A percentile compares a stretch with the other conserved stretches of the same genome.
phyloP scores from a whole-genome alignment of 306 rosid species.

The Macrotyloma uniflorum region DNA sequence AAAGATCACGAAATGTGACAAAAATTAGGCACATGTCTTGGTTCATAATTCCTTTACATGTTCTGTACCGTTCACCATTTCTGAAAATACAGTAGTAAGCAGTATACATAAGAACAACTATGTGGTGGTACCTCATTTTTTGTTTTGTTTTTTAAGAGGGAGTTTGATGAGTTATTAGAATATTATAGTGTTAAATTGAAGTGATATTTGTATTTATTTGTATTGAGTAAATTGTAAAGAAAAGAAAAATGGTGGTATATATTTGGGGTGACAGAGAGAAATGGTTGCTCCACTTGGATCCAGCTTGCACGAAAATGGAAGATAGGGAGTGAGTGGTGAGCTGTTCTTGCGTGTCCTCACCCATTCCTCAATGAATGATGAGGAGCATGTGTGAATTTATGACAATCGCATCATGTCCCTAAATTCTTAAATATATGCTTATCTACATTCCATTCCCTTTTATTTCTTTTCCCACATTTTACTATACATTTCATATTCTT shows the following conservation, averaged over 20 bases:
- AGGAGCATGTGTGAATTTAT: constrained; percentile 50
- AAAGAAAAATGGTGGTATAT: constrained; percentile 44
- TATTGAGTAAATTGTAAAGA: too few species aligned
- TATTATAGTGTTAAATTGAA: too few species aligned
- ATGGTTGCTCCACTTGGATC: constrained; percentile 62
- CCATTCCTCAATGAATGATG: constrained; percentile 45
- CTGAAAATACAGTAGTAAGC: too few species aligned
- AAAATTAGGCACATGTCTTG: too few species aligned
- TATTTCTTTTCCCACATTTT: background rate
- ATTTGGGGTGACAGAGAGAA: constrained; percentile 63
- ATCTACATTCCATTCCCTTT: background rate
- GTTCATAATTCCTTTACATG: too few species aligned
- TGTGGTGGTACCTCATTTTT: too few species aligned
- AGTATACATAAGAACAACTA: too few species aligned
- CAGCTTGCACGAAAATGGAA: constrained; percentile 54
- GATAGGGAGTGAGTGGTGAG: constrained; percentile 48
- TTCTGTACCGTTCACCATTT: too few species aligned
- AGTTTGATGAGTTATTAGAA: too few species aligned
- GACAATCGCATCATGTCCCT: constrained; percentile 53
- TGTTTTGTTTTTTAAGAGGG: too few species aligned
- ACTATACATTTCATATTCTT: background rate
- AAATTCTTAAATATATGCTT: constrained; percentile 30
- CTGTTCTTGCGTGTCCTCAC: constrained; percentile 46
- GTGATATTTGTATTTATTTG: too few species aligned
- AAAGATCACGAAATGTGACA: too few species aligned